Base-by-base conservation (phyloP, 345 rosid genomes). In the Melastoma malabathricum region DNA sequence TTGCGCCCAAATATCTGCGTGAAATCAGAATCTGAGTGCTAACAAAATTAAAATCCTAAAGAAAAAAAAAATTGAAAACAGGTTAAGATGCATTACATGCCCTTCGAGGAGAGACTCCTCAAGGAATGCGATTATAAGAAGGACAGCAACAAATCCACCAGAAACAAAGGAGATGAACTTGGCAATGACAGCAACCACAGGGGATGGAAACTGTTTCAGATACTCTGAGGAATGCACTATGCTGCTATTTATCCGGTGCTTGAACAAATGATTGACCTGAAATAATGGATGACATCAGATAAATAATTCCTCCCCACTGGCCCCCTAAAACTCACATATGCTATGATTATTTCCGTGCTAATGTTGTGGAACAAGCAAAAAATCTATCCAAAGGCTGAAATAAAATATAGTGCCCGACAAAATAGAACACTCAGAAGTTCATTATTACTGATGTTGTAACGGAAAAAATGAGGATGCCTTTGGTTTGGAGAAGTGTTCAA, bases 51-150 rank as follows among this genome's bases (percentile, higher is more conserved):
- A n/a, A 16, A 19, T 1, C 18, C 9, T n/a, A n/a, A n/a, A 38
- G 23, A 13, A 44, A 18, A 12, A 47, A 46, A 52, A 38, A 47
- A 23, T 17, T n/a, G 25, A 15, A 5, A 47, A 6, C 8, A 46
- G 15, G 53, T 43, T 45, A n/a, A n/a, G n/a, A n/a, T 3, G 59
- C 63, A 62, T 71, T 83, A 93, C 99, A 78, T 93, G 97, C 63
- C 95, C 99, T 60, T 93, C 99, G 15, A 93, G 81, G 48, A 93
- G 77, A 66, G 97, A 88, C 81, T 93, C 99, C 76, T 93, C 97
- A 43, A 88, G 78, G 69, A 93, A 81, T 31, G 94, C 99, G 71
- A 93, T 93, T 72, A 93, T 93, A 72, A 88, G 74, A 60, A 93
- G 68, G 27, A 93, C 72, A 53, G 99, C 99, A 58, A 92, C 95